Evolutionary conservation across 257 asterid genomes (phyloP), one percentile per base, ranked within the genome.

Genomic region (Solanum rostratum): DNA sequence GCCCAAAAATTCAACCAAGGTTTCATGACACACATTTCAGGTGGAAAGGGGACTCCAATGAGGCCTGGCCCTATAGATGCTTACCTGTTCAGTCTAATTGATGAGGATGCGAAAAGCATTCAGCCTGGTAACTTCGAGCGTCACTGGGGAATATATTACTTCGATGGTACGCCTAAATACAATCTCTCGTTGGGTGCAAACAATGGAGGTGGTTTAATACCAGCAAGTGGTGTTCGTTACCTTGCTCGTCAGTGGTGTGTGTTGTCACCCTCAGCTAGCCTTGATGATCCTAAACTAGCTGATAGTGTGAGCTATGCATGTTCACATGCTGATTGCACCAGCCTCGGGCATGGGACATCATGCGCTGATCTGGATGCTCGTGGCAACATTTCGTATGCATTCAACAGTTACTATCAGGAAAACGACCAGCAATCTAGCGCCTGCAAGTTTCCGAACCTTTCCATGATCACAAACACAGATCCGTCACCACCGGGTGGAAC

Each of bases 1-100:
- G 98, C 98, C 5, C 94, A 92, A 73, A 88, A 90, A 78, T 94
- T 92, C 91, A 94, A 94, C 86, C 97, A 89, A 82, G 98, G 98
- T 0, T 91, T 94, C 86, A 78, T 94, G 90, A 41, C 91, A 6
- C 98, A 89, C 45, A 71, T 92, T 11, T 84, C 81, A 24, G 89
- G 87, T 76, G 85, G 57, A 20, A 73, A 49, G 84, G 98, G 98
- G 59, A 94, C 98, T 3, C 98, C 98, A 2, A 88, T 94, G 95
- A 86, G 94, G 18, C 93, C 91, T 3, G 98, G 95, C 82, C 92
- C 92, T 0, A 55, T 94, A 14, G 98, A 94, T 18, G 95, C 93
- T 71, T 94, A 94, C 52, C 80, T 94, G 87, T 94, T 94, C 59
- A 92, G 98, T 80, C 93, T 94, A 37, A 81, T 94, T 1, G 97